Evolutionary conservation across 2,329 filamentous ascomycete species (phyloP).

Genomic region (Fusarium denticulatum): DNA sequence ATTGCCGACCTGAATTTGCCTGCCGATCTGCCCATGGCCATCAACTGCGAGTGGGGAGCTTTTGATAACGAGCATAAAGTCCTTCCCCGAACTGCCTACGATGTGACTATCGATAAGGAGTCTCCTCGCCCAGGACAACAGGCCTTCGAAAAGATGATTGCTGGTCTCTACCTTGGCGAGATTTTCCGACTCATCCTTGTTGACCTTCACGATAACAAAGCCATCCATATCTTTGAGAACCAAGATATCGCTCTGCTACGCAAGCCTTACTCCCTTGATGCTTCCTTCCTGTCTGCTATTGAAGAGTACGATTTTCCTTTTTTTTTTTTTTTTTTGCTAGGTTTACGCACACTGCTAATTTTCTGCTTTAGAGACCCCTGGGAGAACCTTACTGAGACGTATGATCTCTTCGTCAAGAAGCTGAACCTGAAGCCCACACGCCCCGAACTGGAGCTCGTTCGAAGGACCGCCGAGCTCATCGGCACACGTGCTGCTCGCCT

Average conservation of each 20-base stretch:
- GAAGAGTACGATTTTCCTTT: conserved; percentile 73
- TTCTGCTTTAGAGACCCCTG: conserved; percentile 76
- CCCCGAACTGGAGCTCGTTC: conserved; percentile 87
- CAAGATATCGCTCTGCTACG: conserved; percentile 84
- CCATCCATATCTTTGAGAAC: conserved; percentile 79
- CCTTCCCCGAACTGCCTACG: conserved; percentile 85
- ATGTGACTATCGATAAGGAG: conserved; percentile 87
- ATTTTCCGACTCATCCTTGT: conserved; percentile 90
- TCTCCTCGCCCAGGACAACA: conserved; percentile 94
- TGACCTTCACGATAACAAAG: conserved; percentile 83
- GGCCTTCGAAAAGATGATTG: conserved; percentile 98
- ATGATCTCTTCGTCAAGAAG: conserved; percentile 81
- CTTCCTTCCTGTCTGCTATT: conserved; percentile 91
- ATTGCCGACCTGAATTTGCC: conserved; percentile 90
- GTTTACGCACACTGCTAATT: conserved; percentile 12
- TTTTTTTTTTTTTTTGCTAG: not conserved
- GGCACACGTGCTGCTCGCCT: conserved; percentile 93
- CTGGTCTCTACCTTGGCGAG: conserved; percentile 92
- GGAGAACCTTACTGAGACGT: conserved; percentile 92
- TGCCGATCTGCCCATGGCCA: conserved; percentile 85
- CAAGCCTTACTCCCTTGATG: conserved; percentile 89
- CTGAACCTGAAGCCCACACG: conserved; percentile 76
- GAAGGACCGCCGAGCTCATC: conserved; percentile 90
- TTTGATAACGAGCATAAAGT: conserved; percentile 95
- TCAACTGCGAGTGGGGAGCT: conserved; percentile 98